Evolutionary conservation across 2,329 filamentous ascomycete species (phyloP), one percentile per base, ranked within the genome.

Genomic region (Calonectria pseudoturangicola): DNA sequence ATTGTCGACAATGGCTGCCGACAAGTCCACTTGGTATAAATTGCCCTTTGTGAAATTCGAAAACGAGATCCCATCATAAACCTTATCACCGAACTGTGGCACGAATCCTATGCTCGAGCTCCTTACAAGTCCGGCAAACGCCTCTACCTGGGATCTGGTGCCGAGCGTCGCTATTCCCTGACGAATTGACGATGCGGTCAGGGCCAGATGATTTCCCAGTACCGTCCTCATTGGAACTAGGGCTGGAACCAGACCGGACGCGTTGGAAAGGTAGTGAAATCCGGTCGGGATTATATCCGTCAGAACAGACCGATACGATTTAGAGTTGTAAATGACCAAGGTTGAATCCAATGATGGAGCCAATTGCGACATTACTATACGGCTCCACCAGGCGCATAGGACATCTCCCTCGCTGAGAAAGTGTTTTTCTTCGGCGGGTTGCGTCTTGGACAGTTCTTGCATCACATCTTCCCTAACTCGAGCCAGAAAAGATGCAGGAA

Each of bases 291-390:
- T 60, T 15, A 60, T 60, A 21, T 60, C 54, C 4, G 54, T 41
- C 13, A 60, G n/a, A 16, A 60, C 21, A 39, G 54, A 41, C 33
- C 54, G 54, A 18, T 60, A 60, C 33, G 54, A 60, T 60, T 60
- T 60, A 41, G 54, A 60, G 54, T 60, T 60, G 41, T 63, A 63
- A 25, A 63, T 21, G 18, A 63, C 58, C 39, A 63, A n/a, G 28
- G 39, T 63, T n/a, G 58, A 45, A 30, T 63, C 58, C 27, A 63
- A 16, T 10, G 39, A 45, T 33, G 39, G 58, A 15, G 41, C 16
- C 28, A 63, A 13, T 18, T 63, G 58, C 6, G 58, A 63, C 28
- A 63, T 43, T 2, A 47, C 58, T 16, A 45, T 47, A 21, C 39
- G 39, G 41, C 39, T 63, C 58, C 58, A 63, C 58, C 58, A 63